Evolutionary conservation across 441 rosid genomes (phyloP), one percentile per base, ranked within the genome.

Genomic region (Pelargonium myrrhifolium): DNA sequence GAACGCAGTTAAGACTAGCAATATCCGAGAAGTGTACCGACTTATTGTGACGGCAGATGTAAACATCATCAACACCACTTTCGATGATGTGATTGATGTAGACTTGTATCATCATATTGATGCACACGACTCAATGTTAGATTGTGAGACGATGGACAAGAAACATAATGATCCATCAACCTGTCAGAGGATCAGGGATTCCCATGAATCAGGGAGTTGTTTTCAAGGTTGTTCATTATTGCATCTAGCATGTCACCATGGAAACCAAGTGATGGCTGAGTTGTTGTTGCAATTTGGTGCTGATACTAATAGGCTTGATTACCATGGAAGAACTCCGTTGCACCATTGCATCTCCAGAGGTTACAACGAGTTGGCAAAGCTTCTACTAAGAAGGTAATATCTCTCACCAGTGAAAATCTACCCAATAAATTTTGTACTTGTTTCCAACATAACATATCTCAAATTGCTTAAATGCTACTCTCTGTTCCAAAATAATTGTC

Each of bases 271-370:
- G 77, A 83, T 88, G 92, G 76, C 87, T 69, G 98, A 93, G 80
- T 83, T 93, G 83, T 65, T 93, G 86, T 70, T 88, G 74, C 98
- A 88, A 79, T 90, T 85, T 68, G 92, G 97, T 77, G 97, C 93
- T 35, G 77, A 86, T 66, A 74, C 85, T 70, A 88, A 90, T 78
- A 62, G 74, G 75, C 80, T 77, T 2, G 98, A 93, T 73, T 88
- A 78, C 77, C 93, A 87, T 47, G 90, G 90, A 76, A 81, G 92
- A 75, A 86, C 97, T 76, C 93, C 98, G 60, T 79, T 93, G 77
- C 98, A 90, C 78, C 87, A 78, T 67, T 93, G 97, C 80, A 77
- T 93, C 68, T 71, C 89, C 53, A 66, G 76, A 64, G 78, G 88
- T 69, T 78, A 87, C 79, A 84, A 88, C 78, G 26, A 71, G 49